These are phyloP conservation scores for Xylaria sp. DNA, from an alignment of 2,329 filamentous ascomycete species.

Conservation along the genomic window DNA sequence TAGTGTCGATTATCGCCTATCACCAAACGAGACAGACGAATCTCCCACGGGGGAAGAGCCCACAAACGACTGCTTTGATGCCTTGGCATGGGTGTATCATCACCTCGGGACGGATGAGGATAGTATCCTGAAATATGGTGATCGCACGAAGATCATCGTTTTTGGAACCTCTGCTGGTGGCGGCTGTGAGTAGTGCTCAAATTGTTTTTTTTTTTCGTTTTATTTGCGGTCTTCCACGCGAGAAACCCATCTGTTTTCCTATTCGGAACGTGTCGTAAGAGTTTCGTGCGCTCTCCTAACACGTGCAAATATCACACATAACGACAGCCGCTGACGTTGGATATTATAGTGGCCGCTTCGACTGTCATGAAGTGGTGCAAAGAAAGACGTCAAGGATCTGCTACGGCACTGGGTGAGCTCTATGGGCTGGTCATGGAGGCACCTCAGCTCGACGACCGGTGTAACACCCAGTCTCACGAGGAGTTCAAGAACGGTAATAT, in stretches of 20 bases:
- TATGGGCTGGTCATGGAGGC: conserved; percentile 36
- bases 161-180: conserved; percentile 37
- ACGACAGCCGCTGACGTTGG: conserved; percentile 1
- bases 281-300: neutral
- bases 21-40: conserved; percentile 33
- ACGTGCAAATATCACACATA: neutral
- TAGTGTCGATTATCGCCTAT: conserved; percentile 38
- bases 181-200: conserved; percentile 25
- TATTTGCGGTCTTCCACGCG: neutral
- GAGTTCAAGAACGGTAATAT: conserved; percentile 37
- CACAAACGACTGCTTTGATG: conserved; percentile 38
- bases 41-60: conserved; percentile 36
- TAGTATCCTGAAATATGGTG: conserved; percentile 26
- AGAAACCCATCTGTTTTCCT: neutral
- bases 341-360: conserved; percentile 29
- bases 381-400: conserved; percentile 20
- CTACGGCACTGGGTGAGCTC: conserved; percentile 17
- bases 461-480: conserved; percentile 31
- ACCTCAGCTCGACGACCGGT: conserved; percentile 38
- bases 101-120: conserved; percentile 25
- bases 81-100: conserved; percentile 35
- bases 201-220: neutral
- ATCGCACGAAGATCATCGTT: conserved; percentile 30
- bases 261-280: neutral
- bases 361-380: conserved; percentile 36